phyloP scores from a whole-genome alignment of 768 basidiomycete genomes.

The Rhodosporidiobolus odoratus region DNA sequence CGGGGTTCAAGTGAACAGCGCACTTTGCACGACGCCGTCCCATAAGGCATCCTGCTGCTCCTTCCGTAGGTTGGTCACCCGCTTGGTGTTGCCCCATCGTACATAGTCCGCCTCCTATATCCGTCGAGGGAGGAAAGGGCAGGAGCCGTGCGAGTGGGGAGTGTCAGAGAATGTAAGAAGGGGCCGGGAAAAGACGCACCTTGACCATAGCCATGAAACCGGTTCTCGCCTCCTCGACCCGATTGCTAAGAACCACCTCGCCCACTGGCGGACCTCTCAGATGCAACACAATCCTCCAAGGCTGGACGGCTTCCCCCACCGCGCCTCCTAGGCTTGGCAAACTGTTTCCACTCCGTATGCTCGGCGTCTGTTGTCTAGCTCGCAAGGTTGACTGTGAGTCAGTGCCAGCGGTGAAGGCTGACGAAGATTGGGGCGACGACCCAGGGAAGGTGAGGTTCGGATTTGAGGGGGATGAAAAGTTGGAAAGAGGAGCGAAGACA shows the following conservation, averaged over 20 bases:
- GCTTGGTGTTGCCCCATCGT: constrained; percentile 90
- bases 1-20: constrained; percentile 45
- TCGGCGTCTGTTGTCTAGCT: constrained; percentile 44
- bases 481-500: constrained; percentile 10
- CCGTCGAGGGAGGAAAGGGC: constrained; percentile 58
- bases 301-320: constrained; percentile 43
- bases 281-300: constrained; percentile 76
- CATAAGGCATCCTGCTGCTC: constrained; percentile 92
- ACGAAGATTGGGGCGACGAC: constrained; percentile 17
- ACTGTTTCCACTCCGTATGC: not conserved
- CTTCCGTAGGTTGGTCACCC: constrained; percentile 83
- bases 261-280: constrained; percentile 80
- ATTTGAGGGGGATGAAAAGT: not conserved
- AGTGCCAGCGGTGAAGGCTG: not conserved
- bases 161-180: not conserved
- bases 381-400: not conserved
- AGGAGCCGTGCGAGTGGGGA: not conserved
- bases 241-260: constrained; percentile 73
- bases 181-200: constrained; percentile 47
- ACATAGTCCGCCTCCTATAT: constrained; percentile 95
- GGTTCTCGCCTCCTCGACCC: constrained; percentile 79
- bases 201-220: constrained; percentile 94
- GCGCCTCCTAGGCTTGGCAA: not conserved
- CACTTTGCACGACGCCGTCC: constrained; percentile 93
- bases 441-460: constrained; percentile 46